Base-by-base conservation (phyloP, 768 basidiomycete species). In the Coprinopsis cinerea region DNA sequence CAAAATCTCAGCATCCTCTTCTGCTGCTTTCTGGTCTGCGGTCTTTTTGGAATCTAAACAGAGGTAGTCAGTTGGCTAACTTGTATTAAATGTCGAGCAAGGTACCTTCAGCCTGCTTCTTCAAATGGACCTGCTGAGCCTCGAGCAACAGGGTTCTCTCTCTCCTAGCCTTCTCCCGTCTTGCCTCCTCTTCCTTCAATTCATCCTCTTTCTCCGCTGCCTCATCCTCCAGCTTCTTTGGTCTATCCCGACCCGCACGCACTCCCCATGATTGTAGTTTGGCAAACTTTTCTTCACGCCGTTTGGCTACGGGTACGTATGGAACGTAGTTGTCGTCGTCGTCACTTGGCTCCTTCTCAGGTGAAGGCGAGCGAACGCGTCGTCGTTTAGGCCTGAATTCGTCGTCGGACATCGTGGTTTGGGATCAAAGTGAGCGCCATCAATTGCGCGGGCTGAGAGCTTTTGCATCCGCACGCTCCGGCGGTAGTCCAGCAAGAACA, bases 61-160 rank as follows among this genome's bases (percentile, higher is more conserved):
- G 17, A 36, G 17, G 17, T 39, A 39, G 17, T 18, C 7, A 10
- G 17, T 9, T 49, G 43, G 57, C 49, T 36, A 7, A 42, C 41
- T 28, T 35, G 39, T 23, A 30, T 24, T n/a, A 5, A 42, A 17
- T 1, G 26, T 43, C 27, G 20, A 43, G 15, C 22, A 18, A 61
- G 69, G 40, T 47, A 90, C 92, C 88, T 71, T 95, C 89, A 47
- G 74, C 76, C 3, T 87, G 90, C 66, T 85, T 91, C 64, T 76
- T 76, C 22, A 77, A 76, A 60, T 95, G 92, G 26, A 98, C 94
- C 61, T 98, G 95, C 67, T 97, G 92, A 1, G 96, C 96, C 64
- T 96, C 93, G 60, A 92, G 65, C 44, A 99, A 69, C 42, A 99
- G 68, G 0, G 93, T 96, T 57, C 92, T 71, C 68, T 94, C 92